A percentile compares a stretch with the other conserved stretches of the same genome.
phyloP scores from a whole-genome alignment of 306 rosid genomes.

The Cucumis cinereus region DNA sequence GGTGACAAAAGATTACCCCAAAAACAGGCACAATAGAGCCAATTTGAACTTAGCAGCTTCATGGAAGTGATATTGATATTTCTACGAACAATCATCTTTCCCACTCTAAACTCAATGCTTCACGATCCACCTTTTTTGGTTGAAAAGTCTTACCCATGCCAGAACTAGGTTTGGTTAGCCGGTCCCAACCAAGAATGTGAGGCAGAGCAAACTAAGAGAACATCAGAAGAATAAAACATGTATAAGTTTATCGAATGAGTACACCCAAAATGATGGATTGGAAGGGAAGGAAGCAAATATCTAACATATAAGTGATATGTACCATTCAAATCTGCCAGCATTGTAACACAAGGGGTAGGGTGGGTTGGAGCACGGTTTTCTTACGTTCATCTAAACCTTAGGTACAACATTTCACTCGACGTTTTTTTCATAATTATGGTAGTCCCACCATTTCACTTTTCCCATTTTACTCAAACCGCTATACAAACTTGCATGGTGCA shows the following conservation, averaged over 20 bases:
- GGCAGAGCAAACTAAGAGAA: constrained; percentile 71
- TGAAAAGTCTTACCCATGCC: constrained; percentile 14
- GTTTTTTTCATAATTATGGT: no score
- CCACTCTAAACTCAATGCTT: constrained; percentile 54
- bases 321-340: not conserved
- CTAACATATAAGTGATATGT: not conserved
- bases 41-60: not conserved
- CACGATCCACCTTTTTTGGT: constrained; percentile 18
- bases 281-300: not conserved
- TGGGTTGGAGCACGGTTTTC: no score
- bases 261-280: not conserved
- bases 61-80: not conserved
- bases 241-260: not conserved
- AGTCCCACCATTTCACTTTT: no score
- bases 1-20: not conserved
- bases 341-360: no score
- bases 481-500: no score
- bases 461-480: no score
- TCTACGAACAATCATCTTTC: constrained; percentile 33
- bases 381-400: no score
- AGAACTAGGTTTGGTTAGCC: constrained; percentile 27
- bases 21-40: not conserved
- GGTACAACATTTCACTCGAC: no score
- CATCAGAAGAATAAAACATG: not conserved
- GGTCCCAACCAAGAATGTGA: constrained; percentile 84